These are phyloP conservation scores for Paxillus ammoniavirescens DNA, from an alignment of 768 basidiomycete species.

Conservation along the genomic window DNA sequence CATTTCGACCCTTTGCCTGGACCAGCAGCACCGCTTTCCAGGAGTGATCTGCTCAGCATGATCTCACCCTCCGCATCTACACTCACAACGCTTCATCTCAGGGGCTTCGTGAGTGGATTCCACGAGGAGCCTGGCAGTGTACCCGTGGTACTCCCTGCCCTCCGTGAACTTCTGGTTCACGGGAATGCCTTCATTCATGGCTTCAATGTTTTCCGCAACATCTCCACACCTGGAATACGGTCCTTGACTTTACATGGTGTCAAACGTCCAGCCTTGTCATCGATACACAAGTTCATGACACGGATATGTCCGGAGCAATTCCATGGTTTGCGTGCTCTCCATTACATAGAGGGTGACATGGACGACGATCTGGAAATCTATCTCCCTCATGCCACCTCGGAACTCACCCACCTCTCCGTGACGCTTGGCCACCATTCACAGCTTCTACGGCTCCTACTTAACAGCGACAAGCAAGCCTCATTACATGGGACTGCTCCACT, in stretches of 20 bases:
- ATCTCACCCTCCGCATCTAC: slow-evolving; percentile 26
- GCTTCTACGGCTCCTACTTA: slow-evolving; percentile 31
- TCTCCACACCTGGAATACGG: slow-evolving; percentile 29
- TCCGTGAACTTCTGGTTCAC: slow-evolving; percentile 29
- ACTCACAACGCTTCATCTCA: slow-evolving; percentile 31
- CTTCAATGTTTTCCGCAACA: slow-evolving; percentile 35
- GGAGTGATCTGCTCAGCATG: slow-evolving; percentile 27
- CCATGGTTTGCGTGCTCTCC: slow-evolving; percentile 28
- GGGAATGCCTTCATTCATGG: slow-evolving; percentile 32
- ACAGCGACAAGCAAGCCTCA: slow-evolving; percentile 34
- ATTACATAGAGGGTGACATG: slow-evolving; percentile 35
- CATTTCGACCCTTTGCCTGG: slow-evolving; percentile 36
- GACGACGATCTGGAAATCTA: slow-evolving; percentile 36
- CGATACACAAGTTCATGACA: slow-evolving; percentile 36
- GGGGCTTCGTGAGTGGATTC: slow-evolving; percentile 31
- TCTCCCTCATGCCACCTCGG: slow-evolving; percentile 31
- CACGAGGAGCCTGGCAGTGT: slow-evolving; percentile 33
- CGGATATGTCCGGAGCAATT: slow-evolving; percentile 35
- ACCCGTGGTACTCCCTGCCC: slow-evolving; percentile 29
- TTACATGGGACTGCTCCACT: slow-evolving; percentile 30
- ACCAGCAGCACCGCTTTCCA: slow-evolving; percentile 25
- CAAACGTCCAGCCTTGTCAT: slow-evolving; percentile 28
- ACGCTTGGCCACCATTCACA: slow-evolving; percentile 32
- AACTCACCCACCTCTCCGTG: slow-evolving; percentile 33
- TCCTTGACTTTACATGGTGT: slow-evolving; percentile 25